These are phyloP conservation scores for Myxozyma neglecta DNA, from an alignment of 805 yeast genomes.

Conservation along the genomic window DNA sequence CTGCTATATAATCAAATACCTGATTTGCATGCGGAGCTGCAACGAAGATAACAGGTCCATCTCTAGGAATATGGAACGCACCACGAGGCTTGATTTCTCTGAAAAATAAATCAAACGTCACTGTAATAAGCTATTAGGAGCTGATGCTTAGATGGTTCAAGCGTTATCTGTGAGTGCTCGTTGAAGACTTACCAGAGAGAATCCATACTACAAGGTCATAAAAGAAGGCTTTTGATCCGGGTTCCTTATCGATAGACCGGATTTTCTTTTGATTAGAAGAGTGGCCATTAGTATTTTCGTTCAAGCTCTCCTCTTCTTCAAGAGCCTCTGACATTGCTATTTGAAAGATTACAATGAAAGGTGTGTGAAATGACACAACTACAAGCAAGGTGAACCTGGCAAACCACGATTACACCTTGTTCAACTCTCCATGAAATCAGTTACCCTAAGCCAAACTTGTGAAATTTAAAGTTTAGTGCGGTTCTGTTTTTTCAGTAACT, in stretches of 20 bases:
- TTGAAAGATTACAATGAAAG: too few relatives aligned
- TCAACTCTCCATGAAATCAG: too few relatives aligned
- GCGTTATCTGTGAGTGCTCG: not conserved
- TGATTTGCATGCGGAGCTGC: slow-evolving; percentile 98
- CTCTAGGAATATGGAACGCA: slow-evolving; percentile 64
- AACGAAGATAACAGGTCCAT: slow-evolving; percentile 87
- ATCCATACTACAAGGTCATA: slow-evolving; percentile 8
- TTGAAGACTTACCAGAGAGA: slow-evolving; percentile 2
- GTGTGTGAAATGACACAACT: too few relatives aligned
- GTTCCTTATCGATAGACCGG: slow-evolving; percentile 7
- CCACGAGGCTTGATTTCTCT: slow-evolving; percentile 88
- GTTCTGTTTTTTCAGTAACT: too few relatives aligned
- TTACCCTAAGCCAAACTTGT: too few relatives aligned
- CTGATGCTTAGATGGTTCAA: too few relatives aligned
- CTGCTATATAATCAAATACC: slow-evolving; percentile 1
- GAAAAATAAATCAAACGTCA: slow-evolving; percentile 68
- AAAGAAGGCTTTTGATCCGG: not conserved
- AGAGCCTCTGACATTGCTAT: too few relatives aligned
- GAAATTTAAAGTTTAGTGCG: too few relatives aligned
- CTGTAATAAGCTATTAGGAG: slow-evolving; percentile 8
- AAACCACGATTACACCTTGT: too few relatives aligned
- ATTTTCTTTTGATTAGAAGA: not conserved
- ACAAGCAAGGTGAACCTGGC: too few relatives aligned
- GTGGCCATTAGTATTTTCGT: not conserved
- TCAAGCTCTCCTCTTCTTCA: too few relatives aligned